These are phyloP conservation scores for Naganishia cerealis DNA, from an alignment of 1,284 basidiomycete genomes.

Conservation along the genomic window DNA sequence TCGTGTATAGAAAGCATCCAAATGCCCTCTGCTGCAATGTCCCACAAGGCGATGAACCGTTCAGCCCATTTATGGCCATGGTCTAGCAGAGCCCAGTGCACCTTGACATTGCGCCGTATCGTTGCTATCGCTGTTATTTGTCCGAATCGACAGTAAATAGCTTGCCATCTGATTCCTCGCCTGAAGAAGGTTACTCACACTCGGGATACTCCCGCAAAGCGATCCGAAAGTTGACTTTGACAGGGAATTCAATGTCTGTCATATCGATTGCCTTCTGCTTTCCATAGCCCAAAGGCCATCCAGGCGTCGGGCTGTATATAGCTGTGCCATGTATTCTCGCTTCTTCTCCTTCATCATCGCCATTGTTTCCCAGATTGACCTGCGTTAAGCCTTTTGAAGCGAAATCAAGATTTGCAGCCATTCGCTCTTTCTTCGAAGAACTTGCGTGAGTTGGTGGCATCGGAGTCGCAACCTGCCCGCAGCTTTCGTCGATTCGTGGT, in stretches of 20 bases:
- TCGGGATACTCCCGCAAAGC: constrained; percentile 6
- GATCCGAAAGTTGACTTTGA: constrained; percentile 21
- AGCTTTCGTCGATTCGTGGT: neutral
- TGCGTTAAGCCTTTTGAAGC: constrained; percentile 23
- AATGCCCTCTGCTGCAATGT: constrained; percentile 17
- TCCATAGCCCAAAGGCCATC: constrained; percentile 10
- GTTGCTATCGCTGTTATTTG: constrained; percentile 14
- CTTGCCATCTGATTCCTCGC: neutral
- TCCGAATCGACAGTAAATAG: neutral
- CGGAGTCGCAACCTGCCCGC: neutral
- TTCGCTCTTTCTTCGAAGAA: neutral
- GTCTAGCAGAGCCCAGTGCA: constrained; percentile 2
- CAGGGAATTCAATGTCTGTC: constrained; percentile 9
- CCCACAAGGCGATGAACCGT: constrained; percentile 26
- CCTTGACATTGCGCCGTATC: constrained; percentile 25
- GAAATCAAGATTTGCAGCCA: constrained; percentile 16
- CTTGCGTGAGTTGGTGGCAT: neutral
- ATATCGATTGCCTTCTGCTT: neutral
- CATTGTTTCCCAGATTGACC: constrained; percentile 1
- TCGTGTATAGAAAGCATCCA: constrained; percentile 25
- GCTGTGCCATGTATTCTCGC: constrained; percentile 22
- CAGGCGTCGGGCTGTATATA: neutral
- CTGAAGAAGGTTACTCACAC: neutral
- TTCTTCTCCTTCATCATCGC: constrained; percentile 10
- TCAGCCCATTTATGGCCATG: constrained; percentile 22